phyloP scores from a whole-genome alignment of 1,284 basidiomycete genomes.

The Pulchroboletus neoregius region DNA sequence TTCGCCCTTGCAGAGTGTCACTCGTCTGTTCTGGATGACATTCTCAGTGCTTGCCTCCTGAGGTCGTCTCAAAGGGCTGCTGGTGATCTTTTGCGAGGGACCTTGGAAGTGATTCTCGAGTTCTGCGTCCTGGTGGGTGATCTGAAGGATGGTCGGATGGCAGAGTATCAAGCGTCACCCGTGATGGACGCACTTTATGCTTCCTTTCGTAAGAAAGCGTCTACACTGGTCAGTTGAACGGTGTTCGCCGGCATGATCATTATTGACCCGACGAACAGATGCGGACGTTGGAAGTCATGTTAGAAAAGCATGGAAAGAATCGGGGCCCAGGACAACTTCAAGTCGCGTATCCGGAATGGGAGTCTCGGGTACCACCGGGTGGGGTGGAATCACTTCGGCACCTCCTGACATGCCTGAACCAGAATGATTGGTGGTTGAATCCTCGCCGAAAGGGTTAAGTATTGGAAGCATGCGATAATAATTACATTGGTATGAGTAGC shows the following conservation, averaged over 20 bases:
- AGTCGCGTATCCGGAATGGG: slow-evolving; percentile 22
- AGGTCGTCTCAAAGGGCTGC: slow-evolving; percentile 65
- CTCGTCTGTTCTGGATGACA: slow-evolving; percentile 67
- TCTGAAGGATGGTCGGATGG: slow-evolving; percentile 46
- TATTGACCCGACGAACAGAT: slow-evolving; percentile 14
- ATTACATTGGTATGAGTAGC: slow-evolving; percentile 13
- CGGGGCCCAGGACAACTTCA: slow-evolving; percentile 22
- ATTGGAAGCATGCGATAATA: slow-evolving; percentile 11
- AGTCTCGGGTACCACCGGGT: slow-evolving; percentile 37
- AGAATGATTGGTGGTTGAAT: slow-evolving; percentile 47
- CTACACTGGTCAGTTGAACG: slow-evolving; percentile 49
- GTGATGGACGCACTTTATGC: slow-evolving; percentile 50
- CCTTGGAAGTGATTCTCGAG: slow-evolving; percentile 67
- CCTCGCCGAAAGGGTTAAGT: background rate
- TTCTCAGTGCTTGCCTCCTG: slow-evolving; percentile 75
- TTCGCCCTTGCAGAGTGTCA: slow-evolving; percentile 72
- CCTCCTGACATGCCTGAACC: slow-evolving; percentile 43
- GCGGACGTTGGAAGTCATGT: slow-evolving; percentile 19
- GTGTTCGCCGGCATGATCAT: background rate
- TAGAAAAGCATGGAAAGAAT: slow-evolving; percentile 39
- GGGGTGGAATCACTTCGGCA: slow-evolving; percentile 48
- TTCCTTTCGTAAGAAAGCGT: slow-evolving; percentile 55
- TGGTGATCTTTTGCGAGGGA: slow-evolving; percentile 61
- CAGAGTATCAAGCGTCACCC: slow-evolving; percentile 59
- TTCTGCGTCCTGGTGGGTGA: slow-evolving; percentile 68